These are phyloP conservation scores for Xylariaceae sp. DNA, from an alignment of 2,329 filamentous ascomycete genomes.

Conservation along the genomic window DNA sequence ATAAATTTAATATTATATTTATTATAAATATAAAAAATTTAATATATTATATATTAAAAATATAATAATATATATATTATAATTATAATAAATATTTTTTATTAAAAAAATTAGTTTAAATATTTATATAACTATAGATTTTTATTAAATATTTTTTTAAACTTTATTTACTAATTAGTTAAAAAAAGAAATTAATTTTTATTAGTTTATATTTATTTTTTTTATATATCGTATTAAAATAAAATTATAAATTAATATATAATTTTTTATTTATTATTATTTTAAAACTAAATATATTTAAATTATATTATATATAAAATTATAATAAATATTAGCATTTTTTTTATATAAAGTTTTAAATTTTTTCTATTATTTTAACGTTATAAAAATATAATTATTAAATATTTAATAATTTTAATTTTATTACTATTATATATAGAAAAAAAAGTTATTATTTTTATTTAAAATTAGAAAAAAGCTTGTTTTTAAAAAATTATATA, in stretches of 20 bases:
- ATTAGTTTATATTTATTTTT: background rate
- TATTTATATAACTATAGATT: background rate
- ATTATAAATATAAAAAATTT: background rate
- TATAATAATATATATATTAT: no score
- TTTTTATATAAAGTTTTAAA: no score
- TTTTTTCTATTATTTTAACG: no score
- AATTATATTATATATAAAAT: background rate
- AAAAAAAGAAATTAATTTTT: background rate
- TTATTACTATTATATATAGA: background rate
- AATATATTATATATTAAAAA: background rate
- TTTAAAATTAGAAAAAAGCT: no score
- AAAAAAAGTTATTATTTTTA: background rate
- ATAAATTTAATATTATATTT: background rate
- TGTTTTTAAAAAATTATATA: no score
- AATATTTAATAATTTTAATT: background rate
- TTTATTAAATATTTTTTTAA: background rate
- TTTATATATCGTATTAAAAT: background rate
- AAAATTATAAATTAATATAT: background rate
- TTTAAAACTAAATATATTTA: no score
- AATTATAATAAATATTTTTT: no score
- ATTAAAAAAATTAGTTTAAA: background rate
- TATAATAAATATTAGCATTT: background rate
- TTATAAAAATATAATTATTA: background rate
- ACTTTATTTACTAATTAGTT: background rate
- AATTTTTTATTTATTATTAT: background rate